A percentile compares a stretch with the other conserved stretches of the same genome.
Conservation (phyloP, 805 yeast species). For the Cyberlindnera suaveolens region DNA sequence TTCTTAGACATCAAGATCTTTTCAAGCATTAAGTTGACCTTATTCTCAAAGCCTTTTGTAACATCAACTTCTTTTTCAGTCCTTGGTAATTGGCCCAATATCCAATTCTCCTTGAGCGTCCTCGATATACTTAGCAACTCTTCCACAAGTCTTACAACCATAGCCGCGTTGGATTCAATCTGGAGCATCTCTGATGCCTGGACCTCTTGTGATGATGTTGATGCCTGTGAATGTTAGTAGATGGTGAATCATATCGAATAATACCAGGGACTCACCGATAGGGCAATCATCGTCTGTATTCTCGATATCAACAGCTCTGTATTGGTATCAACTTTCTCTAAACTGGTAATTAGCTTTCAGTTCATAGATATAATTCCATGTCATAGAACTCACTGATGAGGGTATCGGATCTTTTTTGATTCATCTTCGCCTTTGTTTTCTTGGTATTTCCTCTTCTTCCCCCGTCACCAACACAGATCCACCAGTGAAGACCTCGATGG, state of each 20-base stretch:
- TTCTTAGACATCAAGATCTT: conserved; percentile 5
- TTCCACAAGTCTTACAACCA: conserved; percentile 45
- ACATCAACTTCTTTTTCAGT: conserved; percentile 11
- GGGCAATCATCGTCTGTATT: conserved; percentile 46
- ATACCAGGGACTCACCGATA: conserved; percentile 27
- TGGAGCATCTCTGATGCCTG: conserved; percentile 50
- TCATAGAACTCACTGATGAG: conserved; percentile 30
- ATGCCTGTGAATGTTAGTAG: conserved; percentile 10
- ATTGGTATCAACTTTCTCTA: conserved; percentile 45
- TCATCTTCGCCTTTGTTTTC: conserved; percentile 25
- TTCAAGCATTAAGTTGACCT: conserved; percentile 8
- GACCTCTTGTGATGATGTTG: conserved; percentile 28
- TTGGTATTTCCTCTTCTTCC: neutral
- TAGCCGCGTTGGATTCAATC: conserved; percentile 46
- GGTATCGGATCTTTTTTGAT: conserved; percentile 37
- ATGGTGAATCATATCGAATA: neutral
- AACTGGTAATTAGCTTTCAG: neutral
- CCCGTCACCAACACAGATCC: neutral
- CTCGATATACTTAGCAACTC: conserved; percentile 45
- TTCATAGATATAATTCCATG: neutral
- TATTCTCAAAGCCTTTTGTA: conserved; percentile 1
- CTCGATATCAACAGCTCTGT: conserved; percentile 46
- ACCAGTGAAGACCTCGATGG: too few species aligned
- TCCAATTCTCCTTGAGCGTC: conserved; percentile 49
- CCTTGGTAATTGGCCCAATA: conserved; percentile 45